A percentile compares a stretch with the other conserved stretches of the same genome.
Evolutionary conservation across 805 yeast species (phyloP).

Genomic region (Wickerhamomyces subpelliculosus): DNA sequence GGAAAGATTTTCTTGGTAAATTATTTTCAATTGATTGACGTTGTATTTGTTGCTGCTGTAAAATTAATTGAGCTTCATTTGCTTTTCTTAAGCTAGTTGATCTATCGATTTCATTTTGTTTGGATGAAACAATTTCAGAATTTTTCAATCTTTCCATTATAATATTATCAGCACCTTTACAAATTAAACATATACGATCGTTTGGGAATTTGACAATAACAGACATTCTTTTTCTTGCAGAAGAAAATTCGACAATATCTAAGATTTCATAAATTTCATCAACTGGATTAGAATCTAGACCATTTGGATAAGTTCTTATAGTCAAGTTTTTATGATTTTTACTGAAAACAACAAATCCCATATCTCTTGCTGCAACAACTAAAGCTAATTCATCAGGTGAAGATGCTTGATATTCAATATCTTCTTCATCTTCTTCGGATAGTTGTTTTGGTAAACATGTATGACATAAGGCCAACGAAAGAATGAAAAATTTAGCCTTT

Average conservation of each 20-base stretch:
- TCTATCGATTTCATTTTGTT: constrained; percentile 54
- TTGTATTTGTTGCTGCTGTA: constrained; percentile 48
- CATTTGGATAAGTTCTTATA: constrained; percentile 76
- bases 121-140: constrained; percentile 50
- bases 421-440: constrained; percentile 29
- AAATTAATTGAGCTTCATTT: constrained; percentile 69
- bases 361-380: constrained; percentile 89
- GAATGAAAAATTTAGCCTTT: constrained; percentile 70
- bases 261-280: constrained; percentile 68
- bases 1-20: constrained; percentile 27
- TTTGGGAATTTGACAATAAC: constrained; percentile 75
- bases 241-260: constrained; percentile 79
- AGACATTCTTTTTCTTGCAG: constrained; percentile 91
- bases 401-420: constrained; percentile 80
- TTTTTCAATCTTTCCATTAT: constrained; percentile 68
- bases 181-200: constrained; percentile 63
- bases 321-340: constrained; percentile 54
- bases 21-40: constrained; percentile 26
- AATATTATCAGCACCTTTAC: constrained; percentile 95
- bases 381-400: constrained; percentile 96
- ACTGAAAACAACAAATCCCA: constrained; percentile 82
- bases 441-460: constrained; percentile 72
- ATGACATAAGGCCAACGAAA: constrained; percentile 83
- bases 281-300: constrained; percentile 58
- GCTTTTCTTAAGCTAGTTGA: constrained; percentile 57